Evolutionary conservation across 1,284 basidiomycete species (phyloP), one percentile per base, ranked within the genome.

Genomic region (Earliella scabrosa): DNA sequence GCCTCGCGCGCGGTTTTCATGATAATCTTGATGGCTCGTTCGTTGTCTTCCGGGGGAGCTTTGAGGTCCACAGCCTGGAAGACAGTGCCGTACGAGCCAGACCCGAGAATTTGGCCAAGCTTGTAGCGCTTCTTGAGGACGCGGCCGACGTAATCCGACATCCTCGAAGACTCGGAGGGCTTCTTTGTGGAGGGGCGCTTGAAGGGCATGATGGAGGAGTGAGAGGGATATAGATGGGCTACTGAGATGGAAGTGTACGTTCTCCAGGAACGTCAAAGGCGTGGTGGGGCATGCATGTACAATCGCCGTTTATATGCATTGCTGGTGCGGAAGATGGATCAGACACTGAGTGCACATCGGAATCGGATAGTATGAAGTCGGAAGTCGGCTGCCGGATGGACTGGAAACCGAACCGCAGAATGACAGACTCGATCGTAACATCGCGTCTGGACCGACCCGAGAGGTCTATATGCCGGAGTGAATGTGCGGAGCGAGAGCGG

Each of bases 41-140:
- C 81, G 32, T 85, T 85, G 69, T 85, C 86, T 5, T 82, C 82
- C 27, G 84, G 85, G 14, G 80, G 68, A n/a, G 85, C 85, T 23
- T 87, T 75, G 38, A 80, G 74, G 38, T 78, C 75, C 56, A 83
- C 23, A n/a, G 54, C 54, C 10, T 36, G 16, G 39, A 51, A 56
- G 49, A 56, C 54, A 21, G 51, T 38, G 13, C 54, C 54, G 16
- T 32, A 56, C 24, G 49, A 34, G 8, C 54, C 54, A 1, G 45
- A n/a, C 16, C 54, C 54, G 20, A 56, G 36, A 3, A 27, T 14
- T 3, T 23, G 24, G 20, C 23, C 71, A 29, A 87, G 75, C 63
- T 83, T 77, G 59, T 85, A 72, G 31, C 66, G 68, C 20, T 58
- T 63, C 8, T 73, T 26, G 60, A 66, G 60, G 52, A 69, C 47